Conservation (phyloP, 352 stramenopile species). For the Globisporangium heterothallicum region DNA sequence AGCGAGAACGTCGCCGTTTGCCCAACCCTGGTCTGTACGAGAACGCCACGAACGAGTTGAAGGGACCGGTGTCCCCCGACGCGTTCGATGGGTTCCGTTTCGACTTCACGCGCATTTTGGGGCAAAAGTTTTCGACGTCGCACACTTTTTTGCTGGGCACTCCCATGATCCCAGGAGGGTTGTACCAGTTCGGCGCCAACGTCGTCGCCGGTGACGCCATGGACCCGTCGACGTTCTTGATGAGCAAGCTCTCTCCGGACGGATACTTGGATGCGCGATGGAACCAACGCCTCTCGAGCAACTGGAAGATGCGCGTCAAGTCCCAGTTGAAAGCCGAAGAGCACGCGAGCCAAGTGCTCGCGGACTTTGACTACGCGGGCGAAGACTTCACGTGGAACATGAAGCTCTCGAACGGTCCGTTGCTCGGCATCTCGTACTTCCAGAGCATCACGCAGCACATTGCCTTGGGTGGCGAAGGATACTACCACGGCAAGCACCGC, state of each 20-base stretch:
- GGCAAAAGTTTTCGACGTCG: constrained; percentile 76
- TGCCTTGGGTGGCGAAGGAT: constrained; percentile 75
- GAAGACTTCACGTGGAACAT: constrained; percentile 88
- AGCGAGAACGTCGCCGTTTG: constrained; percentile 60
- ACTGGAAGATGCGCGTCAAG: constrained; percentile 84
- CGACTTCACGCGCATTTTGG: constrained; percentile 80
- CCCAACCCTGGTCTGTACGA: constrained; percentile 83
- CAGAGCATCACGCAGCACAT: constrained; percentile 81
- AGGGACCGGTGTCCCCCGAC: constrained; percentile 68
- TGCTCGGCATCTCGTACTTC: constrained; percentile 82
- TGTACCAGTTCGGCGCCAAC: constrained; percentile 87
- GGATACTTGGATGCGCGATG: constrained; percentile 80
- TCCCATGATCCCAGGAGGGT: constrained; percentile 75
- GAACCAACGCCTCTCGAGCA: constrained; percentile 68
- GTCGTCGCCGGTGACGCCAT: constrained; percentile 69
- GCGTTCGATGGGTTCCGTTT: constrained; percentile 86
- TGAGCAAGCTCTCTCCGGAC: constrained; percentile 84
- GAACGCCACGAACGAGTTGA: constrained; percentile 81
- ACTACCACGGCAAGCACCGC: constrained; percentile 86
- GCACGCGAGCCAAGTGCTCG: constrained; percentile 71
- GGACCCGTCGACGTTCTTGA: constrained; percentile 79
- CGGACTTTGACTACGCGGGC: constrained; percentile 78
- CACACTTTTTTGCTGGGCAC: constrained; percentile 79
- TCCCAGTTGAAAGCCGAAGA: constrained; percentile 80
- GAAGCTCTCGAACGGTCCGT: constrained; percentile 85